These are phyloP conservation scores for Passalora sequoiae DNA, from an alignment of 2,329 filamentous ascomycete species.

Conservation along the genomic window DNA sequence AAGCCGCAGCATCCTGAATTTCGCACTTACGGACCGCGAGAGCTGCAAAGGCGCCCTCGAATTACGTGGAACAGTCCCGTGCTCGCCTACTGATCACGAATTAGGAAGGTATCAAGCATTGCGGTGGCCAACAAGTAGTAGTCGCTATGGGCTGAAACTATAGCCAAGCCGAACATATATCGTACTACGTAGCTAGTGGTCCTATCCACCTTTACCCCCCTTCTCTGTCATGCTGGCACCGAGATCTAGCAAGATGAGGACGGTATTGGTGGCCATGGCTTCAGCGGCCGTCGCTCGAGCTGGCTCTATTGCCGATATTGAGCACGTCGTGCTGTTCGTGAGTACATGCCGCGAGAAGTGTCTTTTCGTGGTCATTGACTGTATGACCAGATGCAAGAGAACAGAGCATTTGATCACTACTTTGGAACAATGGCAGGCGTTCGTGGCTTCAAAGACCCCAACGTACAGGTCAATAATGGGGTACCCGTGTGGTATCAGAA, in stretches of 20 bases:
- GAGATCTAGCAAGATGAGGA: too few species aligned
- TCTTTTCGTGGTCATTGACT: too few species aligned
- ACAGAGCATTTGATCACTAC: slow-evolving; percentile 41
- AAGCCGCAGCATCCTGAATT: not conserved
- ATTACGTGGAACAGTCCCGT: not conserved
- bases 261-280: slow-evolving; percentile 5
- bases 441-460: slow-evolving; percentile 47
- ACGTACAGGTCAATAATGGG: slow-evolving; percentile 30
- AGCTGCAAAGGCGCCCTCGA: not conserved
- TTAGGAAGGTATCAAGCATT: slow-evolving; percentile 1
- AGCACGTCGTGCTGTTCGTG: slow-evolving; percentile 53
- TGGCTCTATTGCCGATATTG: slow-evolving; percentile 40
- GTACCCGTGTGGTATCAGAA: slow-evolving; percentile 44
- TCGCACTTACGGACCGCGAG: not conserved
- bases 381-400: slow-evolving; percentile 47
- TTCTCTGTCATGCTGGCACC: too few species aligned
- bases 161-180: not conserved
- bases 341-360: too few species aligned
- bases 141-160: not conserved
- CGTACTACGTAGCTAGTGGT: too few species aligned
- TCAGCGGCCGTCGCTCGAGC: slow-evolving; percentile 8
- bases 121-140: not conserved
- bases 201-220: too few species aligned
- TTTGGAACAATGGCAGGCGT: slow-evolving; percentile 16
- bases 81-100: not conserved